Percentiles rank a stretch among this genome's conserved stretches.
Conservation (phyloP, 164 flowering plant genomes). For the Tetracentron sinense region DNA sequence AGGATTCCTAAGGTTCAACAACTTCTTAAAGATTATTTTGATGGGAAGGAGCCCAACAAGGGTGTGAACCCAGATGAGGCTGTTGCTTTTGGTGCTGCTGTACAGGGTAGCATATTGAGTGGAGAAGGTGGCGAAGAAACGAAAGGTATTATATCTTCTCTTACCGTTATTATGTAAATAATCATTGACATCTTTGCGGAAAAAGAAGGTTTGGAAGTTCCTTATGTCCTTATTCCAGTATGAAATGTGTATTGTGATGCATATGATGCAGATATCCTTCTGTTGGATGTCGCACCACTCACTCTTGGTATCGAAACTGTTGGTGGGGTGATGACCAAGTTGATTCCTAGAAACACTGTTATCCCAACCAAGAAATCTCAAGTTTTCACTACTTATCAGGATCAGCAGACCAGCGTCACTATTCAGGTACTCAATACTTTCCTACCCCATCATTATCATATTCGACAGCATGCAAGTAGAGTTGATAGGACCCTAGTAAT, state of each 20-base stretch:
- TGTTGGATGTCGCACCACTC: conserved; percentile 39
- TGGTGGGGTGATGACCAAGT: conserved; percentile 50
- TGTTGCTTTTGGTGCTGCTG: conserved; percentile 54
- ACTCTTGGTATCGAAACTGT: conserved; percentile 44
- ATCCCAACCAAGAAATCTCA: conserved; percentile 43
- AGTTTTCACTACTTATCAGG: conserved; percentile 40
- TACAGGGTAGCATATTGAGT: conserved; percentile 37
- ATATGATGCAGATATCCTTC: conserved; percentile 30
- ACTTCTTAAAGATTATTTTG: conserved; percentile 23
- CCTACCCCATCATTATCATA: neutral
- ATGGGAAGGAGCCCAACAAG: conserved; percentile 27
- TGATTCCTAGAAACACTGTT: conserved; percentile 44
- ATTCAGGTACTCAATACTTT: conserved; percentile 39
- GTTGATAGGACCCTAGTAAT: no score
- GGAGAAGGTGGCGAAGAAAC: conserved; percentile 44
- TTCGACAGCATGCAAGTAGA: no score
- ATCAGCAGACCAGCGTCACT: conserved; percentile 42
- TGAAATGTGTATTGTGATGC: no score
- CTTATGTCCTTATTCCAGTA: neutral
- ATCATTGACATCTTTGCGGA: no score
- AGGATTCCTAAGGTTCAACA: conserved; percentile 30
- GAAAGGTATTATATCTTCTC: conserved; percentile 23
- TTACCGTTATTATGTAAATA: neutral
- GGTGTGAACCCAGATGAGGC: conserved; percentile 50
- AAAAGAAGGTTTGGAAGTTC: neutral